Base-by-base conservation (phyloP, 768 basidiomycete species). In the Auriscalpium vulgare region DNA sequence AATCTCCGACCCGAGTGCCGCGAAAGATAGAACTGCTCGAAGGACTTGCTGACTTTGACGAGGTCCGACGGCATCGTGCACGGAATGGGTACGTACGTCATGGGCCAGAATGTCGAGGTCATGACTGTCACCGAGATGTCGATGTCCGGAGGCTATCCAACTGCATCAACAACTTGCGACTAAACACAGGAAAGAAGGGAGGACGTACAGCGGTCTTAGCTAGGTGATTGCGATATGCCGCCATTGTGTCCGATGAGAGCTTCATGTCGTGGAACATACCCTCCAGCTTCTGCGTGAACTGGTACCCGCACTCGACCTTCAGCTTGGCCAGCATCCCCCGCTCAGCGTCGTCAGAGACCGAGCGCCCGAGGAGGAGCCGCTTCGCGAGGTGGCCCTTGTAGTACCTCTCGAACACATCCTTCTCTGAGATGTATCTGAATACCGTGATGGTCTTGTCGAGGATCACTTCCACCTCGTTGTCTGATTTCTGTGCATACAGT, bases 221-320 rank as follows among this genome's bases (percentile, higher is more conserved):
- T 29, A 93, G 69, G 67, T 81, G 72, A 10, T 72, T 73, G 45
- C 80, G 80, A 68, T 93, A 99, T 5, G 80, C 82, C 37, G 79
- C 74, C 78, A 88, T 88, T 14, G 84, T 84, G 55, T 99, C 97
- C 17, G 75, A 71, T 6, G 92, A 95, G 34, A 95, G 69, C 64
- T 84, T 90, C 84, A 99, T 94, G 67, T 98, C 95, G 61, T 91
- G 80, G 81, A 99, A 97, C 95, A 99, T 99, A 56, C 95, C 95
- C 70, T 99, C 95, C 65, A 98, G 75, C 69, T 95, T 95, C 71
- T 95, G 92, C 1, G 97, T 98, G 70, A 98, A 99, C 67, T 95
- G 92, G 63, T 86, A 87, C 8, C 95, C 95, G 65, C 90, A 95
- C 72, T 98, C 95, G 23, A 95, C 80, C 73, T 97, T 97, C 65